Conservation (phyloP, 2,329 filamentous ascomycete genomes). For the Epicoccum sorghinum region DNA sequence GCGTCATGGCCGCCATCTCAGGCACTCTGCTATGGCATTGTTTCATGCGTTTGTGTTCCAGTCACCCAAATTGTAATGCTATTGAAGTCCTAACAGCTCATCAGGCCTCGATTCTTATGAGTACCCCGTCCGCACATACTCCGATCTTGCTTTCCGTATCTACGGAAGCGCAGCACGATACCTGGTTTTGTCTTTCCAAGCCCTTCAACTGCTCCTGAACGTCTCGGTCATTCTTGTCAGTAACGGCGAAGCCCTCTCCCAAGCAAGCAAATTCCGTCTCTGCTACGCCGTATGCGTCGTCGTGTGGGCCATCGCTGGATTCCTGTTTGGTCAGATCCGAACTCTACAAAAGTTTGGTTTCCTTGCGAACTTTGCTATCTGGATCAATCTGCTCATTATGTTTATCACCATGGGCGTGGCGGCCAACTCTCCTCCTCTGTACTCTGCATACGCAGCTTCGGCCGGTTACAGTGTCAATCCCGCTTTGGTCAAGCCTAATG, state of each 20-base stretch:
- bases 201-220: conserved; percentile 55
- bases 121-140: conserved; percentile 50
- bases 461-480: conserved; percentile 3
- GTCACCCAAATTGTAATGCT: neutral
- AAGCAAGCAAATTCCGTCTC: conserved; percentile 51
- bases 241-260: conserved; percentile 61
- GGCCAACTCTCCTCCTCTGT: conserved; percentile 59
- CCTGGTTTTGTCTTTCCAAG: conserved; percentile 49
- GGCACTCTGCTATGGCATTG: conserved; percentile 50
- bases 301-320: conserved; percentile 58
- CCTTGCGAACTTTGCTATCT: conserved; percentile 63
- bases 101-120: conserved; percentile 48
- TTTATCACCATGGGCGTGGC: conserved; percentile 63
- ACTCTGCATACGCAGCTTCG: conserved; percentile 22
- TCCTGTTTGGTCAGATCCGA: conserved; percentile 62
- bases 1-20: conserved; percentile 42
- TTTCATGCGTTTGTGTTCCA: conserved; percentile 34
- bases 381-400: conserved; percentile 62
- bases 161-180: conserved; percentile 47
- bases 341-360: conserved; percentile 62
- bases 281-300: conserved; percentile 62
- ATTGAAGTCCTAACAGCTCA: neutral
- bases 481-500: conserved; percentile 1
- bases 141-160: conserved; percentile 51
- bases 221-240: conserved; percentile 60